A percentile compares a stretch with the other conserved stretches of the same genome.
phyloP scores from a whole-genome alignment of 2,329 filamentous ascomycete genomes.

The Fusarium bactridioides region DNA sequence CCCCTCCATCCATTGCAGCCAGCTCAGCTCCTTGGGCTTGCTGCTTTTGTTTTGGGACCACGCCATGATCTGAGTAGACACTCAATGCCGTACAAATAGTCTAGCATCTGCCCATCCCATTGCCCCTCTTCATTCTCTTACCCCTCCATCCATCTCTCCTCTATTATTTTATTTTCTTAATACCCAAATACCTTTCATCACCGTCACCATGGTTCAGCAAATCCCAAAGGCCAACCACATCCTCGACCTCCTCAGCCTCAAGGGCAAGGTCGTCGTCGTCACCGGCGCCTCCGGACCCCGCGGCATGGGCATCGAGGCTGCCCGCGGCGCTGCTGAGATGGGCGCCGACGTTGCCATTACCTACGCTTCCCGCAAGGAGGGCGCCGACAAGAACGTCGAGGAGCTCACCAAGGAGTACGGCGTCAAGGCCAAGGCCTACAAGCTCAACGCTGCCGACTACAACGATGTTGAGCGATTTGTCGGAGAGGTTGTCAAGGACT shows the following conservation, averaged over 20 bases:
- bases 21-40: slow-evolving; percentile 1
- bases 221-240: slow-evolving; percentile 66
- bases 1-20: slow-evolving; percentile 6
- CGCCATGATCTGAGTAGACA: slow-evolving; percentile 7
- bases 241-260: slow-evolving; percentile 74
- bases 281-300: slow-evolving; percentile 74
- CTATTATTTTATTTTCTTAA: neutral
- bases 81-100: slow-evolving; percentile 22
- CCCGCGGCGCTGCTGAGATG: slow-evolving; percentile 74
- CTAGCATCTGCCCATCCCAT: neutral
- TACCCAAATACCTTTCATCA: neutral
- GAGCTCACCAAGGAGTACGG: slow-evolving; percentile 72
- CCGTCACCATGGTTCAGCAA: slow-evolving; percentile 59
- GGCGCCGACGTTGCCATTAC: slow-evolving; percentile 77
- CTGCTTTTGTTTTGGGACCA: slow-evolving; percentile 18
- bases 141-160: no score
- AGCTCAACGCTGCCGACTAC: slow-evolving; percentile 65
- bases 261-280: slow-evolving; percentile 76
- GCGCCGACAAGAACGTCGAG: slow-evolving; percentile 70
- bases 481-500: slow-evolving; percentile 73
- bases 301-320: slow-evolving; percentile 75
- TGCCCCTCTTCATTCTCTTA: neutral
- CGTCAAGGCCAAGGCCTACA: slow-evolving; percentile 70
- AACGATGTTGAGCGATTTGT: slow-evolving; percentile 61
- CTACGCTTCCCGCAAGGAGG: slow-evolving; percentile 74